Percentiles rank a stretch among this genome's conserved stretches.
Evolutionary conservation across 345 rosid species (phyloP).

Genomic region (Rhodomyrtus tomentosa): DNA sequence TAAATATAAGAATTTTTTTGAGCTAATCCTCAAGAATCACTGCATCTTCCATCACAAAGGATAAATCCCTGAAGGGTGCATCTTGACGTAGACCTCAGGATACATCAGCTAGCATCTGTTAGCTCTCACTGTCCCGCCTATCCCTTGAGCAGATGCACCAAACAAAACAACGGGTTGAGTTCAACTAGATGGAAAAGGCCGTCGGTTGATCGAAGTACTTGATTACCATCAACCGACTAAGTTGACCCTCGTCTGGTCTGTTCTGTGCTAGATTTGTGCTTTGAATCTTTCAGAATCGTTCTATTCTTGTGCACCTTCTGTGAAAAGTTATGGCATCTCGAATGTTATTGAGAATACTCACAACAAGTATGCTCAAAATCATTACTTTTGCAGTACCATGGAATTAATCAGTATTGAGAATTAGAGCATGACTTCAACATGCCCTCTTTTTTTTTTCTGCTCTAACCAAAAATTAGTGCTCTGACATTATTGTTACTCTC

Average conservation of each 20-base stretch:
- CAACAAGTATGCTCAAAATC: background rate
- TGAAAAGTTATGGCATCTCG: background rate
- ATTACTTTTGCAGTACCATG: background rate
- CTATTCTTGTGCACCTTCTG: background rate
- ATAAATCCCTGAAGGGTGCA: background rate
- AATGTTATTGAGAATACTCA: background rate
- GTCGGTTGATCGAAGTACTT: background rate
- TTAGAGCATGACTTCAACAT: background rate
- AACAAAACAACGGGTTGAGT: background rate
- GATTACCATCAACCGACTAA: background rate
- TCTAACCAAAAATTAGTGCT: background rate
- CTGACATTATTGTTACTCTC: background rate
- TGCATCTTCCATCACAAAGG: background rate
- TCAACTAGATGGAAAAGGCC: background rate
- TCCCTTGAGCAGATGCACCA: background rate
- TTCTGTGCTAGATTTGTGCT: background rate
- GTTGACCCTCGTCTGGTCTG: background rate
- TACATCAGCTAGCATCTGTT: background rate
- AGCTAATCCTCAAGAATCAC: background rate
- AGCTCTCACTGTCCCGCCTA: background rate
- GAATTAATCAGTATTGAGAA: background rate
- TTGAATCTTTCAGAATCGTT: background rate
- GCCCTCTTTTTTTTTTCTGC: background rate
- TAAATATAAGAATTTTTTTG: background rate
- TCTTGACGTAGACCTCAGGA: background rate